phyloP scores from a whole-genome alignment of 164 flowering plant genomes.

The Dillenia suffruticosa region DNA sequence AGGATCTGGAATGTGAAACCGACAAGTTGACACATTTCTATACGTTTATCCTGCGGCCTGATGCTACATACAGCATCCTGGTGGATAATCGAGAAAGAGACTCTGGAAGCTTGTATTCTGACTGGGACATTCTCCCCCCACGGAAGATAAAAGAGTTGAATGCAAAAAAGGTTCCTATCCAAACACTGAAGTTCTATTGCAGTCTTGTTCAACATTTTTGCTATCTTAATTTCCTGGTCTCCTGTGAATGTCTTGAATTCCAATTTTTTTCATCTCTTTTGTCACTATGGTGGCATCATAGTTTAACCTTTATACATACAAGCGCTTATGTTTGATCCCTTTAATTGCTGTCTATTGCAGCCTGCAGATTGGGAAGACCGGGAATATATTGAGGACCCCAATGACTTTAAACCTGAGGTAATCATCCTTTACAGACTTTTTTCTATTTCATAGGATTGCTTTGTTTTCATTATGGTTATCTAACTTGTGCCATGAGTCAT shows the following conservation, averaged over 20 bases:
- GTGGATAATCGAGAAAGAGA: constrained; percentile 40
- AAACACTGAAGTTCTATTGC: neutral
- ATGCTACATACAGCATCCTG: constrained; percentile 38
- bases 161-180: constrained; percentile 37
- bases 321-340: neutral
- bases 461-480: neutral
- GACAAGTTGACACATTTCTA: constrained; percentile 49
- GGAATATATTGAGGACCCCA: constrained; percentile 42
- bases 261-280: neutral
- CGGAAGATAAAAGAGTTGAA: constrained; percentile 37
- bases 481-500: neutral
- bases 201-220: neutral
- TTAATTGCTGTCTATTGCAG: constrained; percentile 14
- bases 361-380: constrained; percentile 51
- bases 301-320: neutral
- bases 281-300: neutral
- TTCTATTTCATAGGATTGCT: neutral
- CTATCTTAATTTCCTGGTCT: neutral
- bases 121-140: constrained; percentile 50
- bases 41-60: constrained; percentile 44
- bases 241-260: neutral
- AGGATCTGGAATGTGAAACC: constrained; percentile 43
- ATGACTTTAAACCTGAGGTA: constrained; percentile 49
- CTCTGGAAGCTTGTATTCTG: constrained; percentile 41
- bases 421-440: neutral